Percentiles rank a stretch among this genome's conserved stretches.
phyloP scores from a whole-genome alignment of 306 rosid species.

The Coriaria nepalensis region DNA sequence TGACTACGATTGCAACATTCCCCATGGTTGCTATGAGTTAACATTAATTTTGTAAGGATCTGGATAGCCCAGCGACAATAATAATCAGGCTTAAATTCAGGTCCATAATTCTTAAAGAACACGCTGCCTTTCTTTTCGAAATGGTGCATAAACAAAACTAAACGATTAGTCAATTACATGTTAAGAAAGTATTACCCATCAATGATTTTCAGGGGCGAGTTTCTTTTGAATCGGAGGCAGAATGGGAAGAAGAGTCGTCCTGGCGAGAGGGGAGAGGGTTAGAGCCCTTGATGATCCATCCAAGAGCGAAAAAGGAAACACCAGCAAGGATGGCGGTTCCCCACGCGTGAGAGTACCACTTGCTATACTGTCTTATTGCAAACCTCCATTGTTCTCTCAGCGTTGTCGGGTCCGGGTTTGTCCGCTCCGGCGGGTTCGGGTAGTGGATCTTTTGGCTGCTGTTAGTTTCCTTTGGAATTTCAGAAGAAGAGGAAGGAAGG shows the following conservation, averaged over 20 bases:
- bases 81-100: too few relatives aligned
- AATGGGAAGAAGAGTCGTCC: conserved; percentile 18
- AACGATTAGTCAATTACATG: too few relatives aligned
- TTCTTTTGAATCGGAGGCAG: conserved; percentile 7
- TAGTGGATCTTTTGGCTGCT: conserved; percentile 15
- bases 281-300: conserved; percentile 84
- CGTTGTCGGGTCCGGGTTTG: conserved; percentile 65
- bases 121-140: too few relatives aligned
- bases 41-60: too few relatives aligned
- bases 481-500: conserved; percentile 20
- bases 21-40: too few relatives aligned
- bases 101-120: too few relatives aligned
- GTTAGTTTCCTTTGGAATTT: conserved; percentile 7
- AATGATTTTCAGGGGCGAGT: conserved; percentile 9
- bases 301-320: conserved; percentile 77
- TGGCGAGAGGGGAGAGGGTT: conserved; percentile 63
- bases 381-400: conserved; percentile 80
- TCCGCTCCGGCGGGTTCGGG: conserved; percentile 55
- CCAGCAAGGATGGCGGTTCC: conserved; percentile 93
- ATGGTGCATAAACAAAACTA: too few relatives aligned
- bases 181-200: too few relatives aligned
- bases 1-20: too few relatives aligned
- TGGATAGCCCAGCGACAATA: too few relatives aligned
- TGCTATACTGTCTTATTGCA: conserved; percentile 59
- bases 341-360: conserved; percentile 93